Percentiles rank a stretch among this genome's conserved stretches.
Conservation (phyloP, 31 red algal genomes). For the Odonthalia washingtoniensis region DNA sequence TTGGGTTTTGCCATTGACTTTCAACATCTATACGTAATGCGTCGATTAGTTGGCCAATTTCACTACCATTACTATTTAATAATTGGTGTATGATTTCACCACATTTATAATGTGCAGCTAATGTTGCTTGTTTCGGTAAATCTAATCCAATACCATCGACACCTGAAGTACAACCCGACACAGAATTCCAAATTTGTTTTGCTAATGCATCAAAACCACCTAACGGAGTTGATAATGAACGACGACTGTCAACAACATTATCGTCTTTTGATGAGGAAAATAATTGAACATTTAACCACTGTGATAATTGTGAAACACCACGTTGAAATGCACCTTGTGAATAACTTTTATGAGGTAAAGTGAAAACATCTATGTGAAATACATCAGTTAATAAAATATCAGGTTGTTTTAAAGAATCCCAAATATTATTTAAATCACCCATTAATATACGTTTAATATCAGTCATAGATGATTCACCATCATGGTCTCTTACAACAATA, state of each 20-base stretch:
- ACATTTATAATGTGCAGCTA: slow-evolving; percentile 61
- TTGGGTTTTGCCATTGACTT: slow-evolving; percentile 59
- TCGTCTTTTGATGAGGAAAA: slow-evolving; percentile 21
- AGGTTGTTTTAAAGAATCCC: slow-evolving; percentile 41
- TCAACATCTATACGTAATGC: slow-evolving; percentile 67
- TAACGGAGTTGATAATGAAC: slow-evolving; percentile 63
- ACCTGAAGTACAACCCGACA: slow-evolving; percentile 48
- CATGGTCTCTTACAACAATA: slow-evolving; percentile 84
- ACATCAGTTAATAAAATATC: slow-evolving; percentile 43
- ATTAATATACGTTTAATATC: slow-evolving; percentile 71
- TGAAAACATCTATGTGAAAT: slow-evolving; percentile 68
- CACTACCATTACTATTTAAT: not conserved
- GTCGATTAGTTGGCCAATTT: slow-evolving; percentile 49
- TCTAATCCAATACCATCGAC: slow-evolving; percentile 57
- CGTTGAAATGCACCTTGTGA: slow-evolving; percentile 48
- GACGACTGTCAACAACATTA: slow-evolving; percentile 12
- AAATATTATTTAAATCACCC: slow-evolving; percentile 82
- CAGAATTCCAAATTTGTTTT: slow-evolving; percentile 56
- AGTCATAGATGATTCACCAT: slow-evolving; percentile 59
- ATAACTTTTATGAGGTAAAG: slow-evolving; percentile 81
- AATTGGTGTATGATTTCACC: slow-evolving; percentile 43
- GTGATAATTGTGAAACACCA: slow-evolving; percentile 40
- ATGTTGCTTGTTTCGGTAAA: slow-evolving; percentile 63
- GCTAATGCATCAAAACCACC: slow-evolving; percentile 65
- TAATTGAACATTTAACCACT: not conserved